phyloP scores from a whole-genome alignment of 768 basidiomycete species.

The Mycena galericulata region DNA sequence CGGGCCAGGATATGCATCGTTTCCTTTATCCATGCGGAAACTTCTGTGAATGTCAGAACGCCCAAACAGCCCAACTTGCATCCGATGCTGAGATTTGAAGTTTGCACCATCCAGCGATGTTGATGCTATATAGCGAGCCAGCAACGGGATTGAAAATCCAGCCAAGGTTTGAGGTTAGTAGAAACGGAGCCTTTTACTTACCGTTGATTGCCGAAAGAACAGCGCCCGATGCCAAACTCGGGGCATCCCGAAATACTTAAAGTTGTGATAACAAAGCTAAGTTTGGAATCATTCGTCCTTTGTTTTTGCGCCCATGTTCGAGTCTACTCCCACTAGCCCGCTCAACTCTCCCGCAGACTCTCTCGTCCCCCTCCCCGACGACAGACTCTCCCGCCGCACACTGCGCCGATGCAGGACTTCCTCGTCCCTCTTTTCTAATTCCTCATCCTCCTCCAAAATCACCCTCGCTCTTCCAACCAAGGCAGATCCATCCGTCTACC shows the following conservation, averaged over 20 bases:
- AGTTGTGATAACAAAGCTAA: neutral
- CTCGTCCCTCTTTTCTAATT: slow-evolving; percentile 42
- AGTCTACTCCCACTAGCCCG: slow-evolving; percentile 9
- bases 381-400: neutral
- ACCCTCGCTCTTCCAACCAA: slow-evolving; percentile 38
- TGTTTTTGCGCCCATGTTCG: slow-evolving; percentile 22
- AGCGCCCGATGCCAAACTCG: neutral
- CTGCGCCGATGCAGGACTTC: slow-evolving; percentile 14
- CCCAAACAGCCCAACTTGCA: too few species aligned
- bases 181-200: too few species aligned
- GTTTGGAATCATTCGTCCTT: too few species aligned
- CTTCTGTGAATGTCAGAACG: too few species aligned
- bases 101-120: too few species aligned
- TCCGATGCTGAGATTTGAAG: too few species aligned
- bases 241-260: neutral
- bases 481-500: slow-evolving; percentile 35
- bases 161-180: too few species aligned
- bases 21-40: too few species aligned
- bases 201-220: neutral
- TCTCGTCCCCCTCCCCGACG: neutral
- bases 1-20: too few species aligned
- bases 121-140: too few species aligned
- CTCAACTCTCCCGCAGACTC: slow-evolving; percentile 29
- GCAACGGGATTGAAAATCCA: too few species aligned
- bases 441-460: slow-evolving; percentile 31